Evolutionary conservation across 805 yeast genomes (phyloP), one percentile per base, ranked within the genome.

Genomic region (Torulaspora franciscae): DNA sequence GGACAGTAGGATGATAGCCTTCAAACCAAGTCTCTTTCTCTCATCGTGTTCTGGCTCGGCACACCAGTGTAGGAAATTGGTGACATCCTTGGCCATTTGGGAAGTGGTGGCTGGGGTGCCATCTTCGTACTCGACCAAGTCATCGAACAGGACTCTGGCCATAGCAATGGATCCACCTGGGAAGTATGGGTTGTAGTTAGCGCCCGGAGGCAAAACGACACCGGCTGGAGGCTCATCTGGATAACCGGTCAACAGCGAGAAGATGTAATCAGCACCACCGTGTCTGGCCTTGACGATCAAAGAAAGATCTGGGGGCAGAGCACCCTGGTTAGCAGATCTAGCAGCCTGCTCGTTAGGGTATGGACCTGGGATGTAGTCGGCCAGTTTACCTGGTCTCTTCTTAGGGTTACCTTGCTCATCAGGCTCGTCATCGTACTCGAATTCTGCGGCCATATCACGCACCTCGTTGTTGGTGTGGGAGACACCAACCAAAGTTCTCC

Each of bases 161-260:
- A 93, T 93, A 59, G 96, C 99, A 75, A 93, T 91, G 34, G 97
- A 79, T 56, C 99, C 98, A 74, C 98, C 98, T 69, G 99, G 98
- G 96, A 93, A 93, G 79, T 93, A 93, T 65, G 99, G 99, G 80
- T 93, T 93, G 75, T 93, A 93, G 83, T 93, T 93, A 51, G 95
- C 71, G 54, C 99, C 99, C 51, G 87, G 85, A 48, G 98, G 95
- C 61, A 93, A 76, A 42, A 69, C 77, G 49, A 87, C 96, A 76
- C 99, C 99, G 26, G 96, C 98, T 58, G 99, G 99, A 50, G 96
- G 85, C 52, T 93, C 98, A 38, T 93, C 99, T 62, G 98, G 98
- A 77, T 93, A 93, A 66, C 99, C 99, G 51, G 98, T 93, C 71
- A 93, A 83, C 65, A 93, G 74, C 25, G 97, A 72, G 71, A 93